Percentiles rank a stretch among this genome's conserved stretches.
Evolutionary conservation across 2,329 filamentous ascomycete genomes (phyloP).

Genomic region (Clonostachys solani): DNA sequence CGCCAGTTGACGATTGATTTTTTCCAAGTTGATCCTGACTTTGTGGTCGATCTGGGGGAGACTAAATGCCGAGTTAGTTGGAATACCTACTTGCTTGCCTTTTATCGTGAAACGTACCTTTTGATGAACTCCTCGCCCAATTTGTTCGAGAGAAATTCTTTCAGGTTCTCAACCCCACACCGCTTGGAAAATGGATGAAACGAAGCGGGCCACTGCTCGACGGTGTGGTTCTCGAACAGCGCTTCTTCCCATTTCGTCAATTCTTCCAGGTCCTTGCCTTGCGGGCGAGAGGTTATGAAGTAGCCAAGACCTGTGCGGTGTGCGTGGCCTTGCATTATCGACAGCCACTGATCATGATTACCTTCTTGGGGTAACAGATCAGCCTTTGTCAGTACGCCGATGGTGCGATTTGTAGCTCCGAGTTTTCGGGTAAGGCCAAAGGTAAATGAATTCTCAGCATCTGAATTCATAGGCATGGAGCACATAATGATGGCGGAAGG

Average conservation of each 20-base stretch:
- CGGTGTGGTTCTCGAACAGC: constrained; percentile 38
- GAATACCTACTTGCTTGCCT: not conserved
- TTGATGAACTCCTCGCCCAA: constrained; percentile 49
- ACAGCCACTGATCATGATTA: constrained; percentile 49
- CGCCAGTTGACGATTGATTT: constrained; percentile 50
- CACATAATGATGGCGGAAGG: constrained; percentile 72
- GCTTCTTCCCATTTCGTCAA: constrained; percentile 45
- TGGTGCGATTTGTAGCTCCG: constrained; percentile 53
- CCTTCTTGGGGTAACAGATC: constrained; percentile 59
- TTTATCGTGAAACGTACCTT: constrained; percentile 23
- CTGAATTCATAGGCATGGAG: constrained; percentile 72
- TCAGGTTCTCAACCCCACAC: constrained; percentile 50
- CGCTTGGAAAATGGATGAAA: constrained; percentile 42
- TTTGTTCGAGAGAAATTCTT: constrained; percentile 45
- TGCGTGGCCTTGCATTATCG: constrained; percentile 57
- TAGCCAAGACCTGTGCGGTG: constrained; percentile 71
- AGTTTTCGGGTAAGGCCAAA: constrained; percentile 58
- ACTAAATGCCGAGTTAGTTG: constrained; percentile 20
- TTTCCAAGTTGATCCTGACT: constrained; percentile 38
- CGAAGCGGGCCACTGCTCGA: constrained; percentile 39
- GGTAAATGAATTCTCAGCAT: constrained; percentile 71
- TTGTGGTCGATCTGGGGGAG: constrained; percentile 52
- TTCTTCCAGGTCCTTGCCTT: constrained; percentile 47
- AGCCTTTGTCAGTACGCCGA: constrained; percentile 82
- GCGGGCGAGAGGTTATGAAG: constrained; percentile 69